phyloP scores from a whole-genome alignment of 257 asterid genomes.

The Galeopsis tetrahit region DNA sequence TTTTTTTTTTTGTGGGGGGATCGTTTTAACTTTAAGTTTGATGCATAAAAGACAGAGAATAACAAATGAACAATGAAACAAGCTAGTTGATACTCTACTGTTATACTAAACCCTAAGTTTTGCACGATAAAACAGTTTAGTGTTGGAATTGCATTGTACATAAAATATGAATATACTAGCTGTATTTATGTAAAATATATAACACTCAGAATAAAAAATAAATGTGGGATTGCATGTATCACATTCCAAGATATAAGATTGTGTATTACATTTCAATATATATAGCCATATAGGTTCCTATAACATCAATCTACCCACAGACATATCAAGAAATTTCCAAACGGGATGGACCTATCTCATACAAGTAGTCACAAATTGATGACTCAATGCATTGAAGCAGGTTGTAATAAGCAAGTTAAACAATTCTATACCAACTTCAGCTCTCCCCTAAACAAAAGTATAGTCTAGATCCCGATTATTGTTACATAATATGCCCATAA shows the following conservation, averaged over 20 bases:
- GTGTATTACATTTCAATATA: neutral
- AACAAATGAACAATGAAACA: neutral
- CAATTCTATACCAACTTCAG: neutral
- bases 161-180: neutral
- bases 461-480: neutral
- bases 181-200: neutral
- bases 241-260: neutral
- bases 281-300: neutral
- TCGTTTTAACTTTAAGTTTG: neutral
- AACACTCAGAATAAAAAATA: neutral
- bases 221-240: neutral
- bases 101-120: neutral
- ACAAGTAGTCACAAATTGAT: neutral
- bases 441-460: neutral
- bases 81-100: neutral
- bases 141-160: neutral
- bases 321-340: neutral
- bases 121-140: neutral
- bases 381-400: neutral
- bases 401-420: constrained; percentile 2
- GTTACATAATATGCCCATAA: neutral
- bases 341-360: constrained; percentile 14
- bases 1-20: no score
- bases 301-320: neutral
- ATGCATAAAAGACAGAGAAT: neutral